Evolutionary conservation across 441 rosid species (phyloP).

Genomic region (Viola pubescens): DNA sequence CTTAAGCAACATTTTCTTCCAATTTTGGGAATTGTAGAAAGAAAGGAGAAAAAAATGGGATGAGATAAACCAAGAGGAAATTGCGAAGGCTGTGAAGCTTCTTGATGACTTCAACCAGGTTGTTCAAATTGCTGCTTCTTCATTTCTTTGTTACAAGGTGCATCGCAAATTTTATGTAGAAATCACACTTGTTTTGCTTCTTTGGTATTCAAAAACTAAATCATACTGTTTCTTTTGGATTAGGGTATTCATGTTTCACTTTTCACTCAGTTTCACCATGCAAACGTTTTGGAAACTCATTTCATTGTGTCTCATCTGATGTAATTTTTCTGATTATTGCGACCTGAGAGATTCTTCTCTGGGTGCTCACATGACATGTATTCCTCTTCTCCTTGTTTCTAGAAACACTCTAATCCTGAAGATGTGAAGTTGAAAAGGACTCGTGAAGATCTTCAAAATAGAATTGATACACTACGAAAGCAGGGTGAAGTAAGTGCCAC

Average conservation of each 20-base stretch:
- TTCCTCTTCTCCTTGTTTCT: slow-evolving; percentile 18
- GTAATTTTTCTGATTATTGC: background rate
- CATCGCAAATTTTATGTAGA: too few species aligned
- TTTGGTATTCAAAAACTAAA: too few species aligned
- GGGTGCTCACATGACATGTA: slow-evolving; percentile 6
- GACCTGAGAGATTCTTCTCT: slow-evolving; percentile 5
- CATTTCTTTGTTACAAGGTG: background rate
- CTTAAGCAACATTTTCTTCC: slow-evolving; percentile 5
- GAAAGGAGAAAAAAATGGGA: slow-evolving; percentile 90
- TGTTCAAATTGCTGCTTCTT: slow-evolving; percentile 18
- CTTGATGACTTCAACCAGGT: slow-evolving; percentile 87
- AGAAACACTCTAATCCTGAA: slow-evolving; percentile 71
- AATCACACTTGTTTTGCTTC: too few species aligned
- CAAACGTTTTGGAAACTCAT: too few species aligned
- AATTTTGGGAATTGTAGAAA: slow-evolving; percentile 32
- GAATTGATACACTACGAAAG: slow-evolving; percentile 67
- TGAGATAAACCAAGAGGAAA: slow-evolving; percentile 79
- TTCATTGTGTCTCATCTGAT: too few species aligned
- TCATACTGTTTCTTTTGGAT: too few species aligned
- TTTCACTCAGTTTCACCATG: background rate
- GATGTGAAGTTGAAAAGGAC: slow-evolving; percentile 60
- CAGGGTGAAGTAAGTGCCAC: slow-evolving; percentile 68
- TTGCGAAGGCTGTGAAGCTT: slow-evolving; percentile 71
- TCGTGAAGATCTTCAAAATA: slow-evolving; percentile 78
- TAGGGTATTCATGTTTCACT: too few species aligned